Conservation (phyloP, 2,329 filamentous ascomycete species). For the Malbranchea zuffiana region DNA sequence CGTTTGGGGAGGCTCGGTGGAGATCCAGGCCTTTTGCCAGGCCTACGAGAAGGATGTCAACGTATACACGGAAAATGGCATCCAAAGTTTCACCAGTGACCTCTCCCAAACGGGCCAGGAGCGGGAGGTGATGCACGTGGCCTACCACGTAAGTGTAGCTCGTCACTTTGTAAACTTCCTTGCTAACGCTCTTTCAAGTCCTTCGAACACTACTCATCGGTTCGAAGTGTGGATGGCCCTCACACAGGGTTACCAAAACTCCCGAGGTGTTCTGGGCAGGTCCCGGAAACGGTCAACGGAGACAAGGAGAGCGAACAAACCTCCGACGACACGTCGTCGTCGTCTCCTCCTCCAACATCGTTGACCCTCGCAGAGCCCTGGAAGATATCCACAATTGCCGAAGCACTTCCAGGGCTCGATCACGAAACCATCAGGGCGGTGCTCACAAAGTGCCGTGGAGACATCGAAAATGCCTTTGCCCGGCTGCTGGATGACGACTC, state of each 20-base stretch:
- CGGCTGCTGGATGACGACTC: slow-evolving; percentile 40
- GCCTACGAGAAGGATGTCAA: slow-evolving; percentile 52
- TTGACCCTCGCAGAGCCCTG: slow-evolving; percentile 40
- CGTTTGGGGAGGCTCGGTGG: slow-evolving; percentile 56
- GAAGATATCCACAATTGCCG: slow-evolving; percentile 45
- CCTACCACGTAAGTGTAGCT: slow-evolving; percentile 47
- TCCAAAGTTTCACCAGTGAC: slow-evolving; percentile 35
- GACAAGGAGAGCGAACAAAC: background rate
- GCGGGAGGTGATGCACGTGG: slow-evolving; percentile 43
- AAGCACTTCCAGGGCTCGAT: slow-evolving; percentile 41
- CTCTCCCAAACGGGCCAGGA: slow-evolving; percentile 29
- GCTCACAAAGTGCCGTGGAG: slow-evolving; percentile 43
- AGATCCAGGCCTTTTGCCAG: slow-evolving; percentile 55
- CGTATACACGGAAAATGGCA: slow-evolving; percentile 42
- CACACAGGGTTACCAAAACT: slow-evolving; percentile 47
- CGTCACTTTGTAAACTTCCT: slow-evolving; percentile 10
- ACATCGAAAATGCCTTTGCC: slow-evolving; percentile 44
- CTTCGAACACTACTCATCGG: slow-evolving; percentile 58
- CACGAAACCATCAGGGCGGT: slow-evolving; percentile 42
- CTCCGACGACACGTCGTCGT: background rate
- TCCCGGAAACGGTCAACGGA: background rate
- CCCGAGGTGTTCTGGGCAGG: slow-evolving; percentile 10
- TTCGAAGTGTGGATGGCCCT: slow-evolving; percentile 49
- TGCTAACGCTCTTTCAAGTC: slow-evolving; percentile 31
- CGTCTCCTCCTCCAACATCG: slow-evolving; percentile 15